Evolutionary conservation across 768 basidiomycete species (phyloP).

Genomic region (Rhizopogon vinicolor): DNA sequence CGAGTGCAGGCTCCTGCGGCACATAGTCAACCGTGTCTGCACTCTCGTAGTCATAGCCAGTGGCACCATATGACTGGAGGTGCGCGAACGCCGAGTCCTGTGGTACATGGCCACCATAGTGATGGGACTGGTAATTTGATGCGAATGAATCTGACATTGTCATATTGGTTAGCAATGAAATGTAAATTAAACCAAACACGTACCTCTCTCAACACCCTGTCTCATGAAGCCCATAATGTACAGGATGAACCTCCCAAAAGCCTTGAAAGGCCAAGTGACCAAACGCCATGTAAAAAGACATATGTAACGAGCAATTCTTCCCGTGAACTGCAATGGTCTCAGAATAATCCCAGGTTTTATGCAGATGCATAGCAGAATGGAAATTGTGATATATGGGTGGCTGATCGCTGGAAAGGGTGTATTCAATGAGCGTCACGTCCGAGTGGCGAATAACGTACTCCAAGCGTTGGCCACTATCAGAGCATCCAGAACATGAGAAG

Average conservation of each 20-base stretch:
- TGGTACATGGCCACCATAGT: slow-evolving; percentile 6
- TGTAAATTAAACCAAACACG: background rate
- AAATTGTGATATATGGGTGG: background rate
- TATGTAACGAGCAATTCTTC: background rate
- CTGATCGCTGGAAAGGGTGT: background rate
- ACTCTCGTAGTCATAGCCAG: background rate
- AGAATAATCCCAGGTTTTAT: background rate
- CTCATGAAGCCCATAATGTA: slow-evolving; percentile 1
- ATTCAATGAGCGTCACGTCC: background rate
- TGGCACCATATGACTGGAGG: slow-evolving; percentile 6
- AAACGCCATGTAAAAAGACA: background rate
- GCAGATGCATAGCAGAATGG: background rate
- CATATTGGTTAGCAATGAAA: background rate
- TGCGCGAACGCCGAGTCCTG: slow-evolving; percentile 2
- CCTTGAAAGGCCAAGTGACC: background rate
- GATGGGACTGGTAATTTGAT: slow-evolving; percentile 4
- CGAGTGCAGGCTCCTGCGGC: too few relatives aligned
- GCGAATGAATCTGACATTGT: slow-evolving; percentile 3
- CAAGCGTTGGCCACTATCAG: background rate
- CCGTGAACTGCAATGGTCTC: background rate
- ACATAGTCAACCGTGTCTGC: too few relatives aligned
- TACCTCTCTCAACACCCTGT: slow-evolving; percentile 1
- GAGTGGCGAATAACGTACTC: background rate
- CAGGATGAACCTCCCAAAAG: background rate
- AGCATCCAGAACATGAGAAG: background rate